Conservation (phyloP, 2,329 filamentous ascomycete species). For the Zymoseptoria crescenta region DNA sequence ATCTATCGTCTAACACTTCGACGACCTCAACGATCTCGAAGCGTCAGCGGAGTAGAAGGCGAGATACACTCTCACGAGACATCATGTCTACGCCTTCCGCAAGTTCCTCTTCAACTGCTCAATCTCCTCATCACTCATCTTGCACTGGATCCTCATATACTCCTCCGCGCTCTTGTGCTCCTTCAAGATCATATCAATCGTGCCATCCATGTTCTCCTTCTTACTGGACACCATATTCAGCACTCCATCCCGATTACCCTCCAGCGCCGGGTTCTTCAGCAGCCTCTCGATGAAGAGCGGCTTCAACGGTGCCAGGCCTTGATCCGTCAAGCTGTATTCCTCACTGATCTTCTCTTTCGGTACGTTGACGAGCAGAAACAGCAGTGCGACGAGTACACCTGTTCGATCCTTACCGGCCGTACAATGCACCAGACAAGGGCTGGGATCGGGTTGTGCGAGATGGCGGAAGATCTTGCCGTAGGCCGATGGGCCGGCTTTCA, state of each 20-base stretch:
- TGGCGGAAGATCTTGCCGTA: conserved; percentile 55
- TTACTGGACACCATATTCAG: conserved; percentile 38
- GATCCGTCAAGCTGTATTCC: conserved; percentile 62
- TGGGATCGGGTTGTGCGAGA: conserved; percentile 39
- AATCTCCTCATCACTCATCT: conserved; percentile 50
- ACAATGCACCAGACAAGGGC: conserved; percentile 61
- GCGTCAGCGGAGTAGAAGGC: too few species aligned
- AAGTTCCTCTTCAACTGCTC: conserved; percentile 46
- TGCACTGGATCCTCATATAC: conserved; percentile 54
- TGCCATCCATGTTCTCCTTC: conserved; percentile 46
- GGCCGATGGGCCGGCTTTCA: conserved; percentile 45
- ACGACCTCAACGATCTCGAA: neutral
- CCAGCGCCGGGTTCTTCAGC: conserved; percentile 44
- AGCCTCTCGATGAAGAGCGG: conserved; percentile 46
- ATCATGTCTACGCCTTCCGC: neutral
- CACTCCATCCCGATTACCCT: conserved; percentile 38
- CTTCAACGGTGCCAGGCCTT: conserved; percentile 44
- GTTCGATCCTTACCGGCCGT: conserved; percentile 73
- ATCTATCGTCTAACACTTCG: neutral
- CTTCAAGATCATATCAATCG: conserved; percentile 47
- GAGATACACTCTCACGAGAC: too few species aligned
- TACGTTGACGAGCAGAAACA: conserved; percentile 58
- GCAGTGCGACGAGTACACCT: conserved; percentile 59
- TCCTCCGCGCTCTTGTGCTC: conserved; percentile 57
- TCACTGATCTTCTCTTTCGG: conserved; percentile 50